Base-by-base conservation (phyloP, 345 rosid species). In the Populus alba region DNA sequence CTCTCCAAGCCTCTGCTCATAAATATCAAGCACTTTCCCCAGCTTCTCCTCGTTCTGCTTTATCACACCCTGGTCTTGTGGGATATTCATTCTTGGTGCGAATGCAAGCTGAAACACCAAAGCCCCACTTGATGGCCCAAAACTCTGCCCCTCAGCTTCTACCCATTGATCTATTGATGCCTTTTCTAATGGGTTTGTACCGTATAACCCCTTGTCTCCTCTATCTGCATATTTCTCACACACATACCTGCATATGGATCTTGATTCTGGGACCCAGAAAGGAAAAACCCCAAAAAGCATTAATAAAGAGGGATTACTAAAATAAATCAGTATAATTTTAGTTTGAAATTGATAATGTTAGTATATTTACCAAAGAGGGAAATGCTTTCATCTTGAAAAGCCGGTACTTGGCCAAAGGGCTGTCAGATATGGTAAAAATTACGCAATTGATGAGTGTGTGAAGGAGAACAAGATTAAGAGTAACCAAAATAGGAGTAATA, bases 361-460 rank as follows among this genome's bases (percentile, higher is more conserved):
- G 53, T 12, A 4, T 29, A 16, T 43, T 77, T 84, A 90, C 97
- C 94, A 8, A 90, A 92, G 39, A 89, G 90, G 67, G 92, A 77
- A 79, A 85, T 83, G 84, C 41, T 51, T 20, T 85, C 92, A 18
- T 90, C 97, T 81, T 88, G 80, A 83, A 92, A 89, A 29, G 89
- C 97, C 17, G 94, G 94, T 15, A 92, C 91, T 92, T 90, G 97
- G 74, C 92, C 94, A 55, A 90, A 92, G 27, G 97, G 97, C 92
- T 88, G 85, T 78, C 15, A 61, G 3, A 73, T 43, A 43, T 43
- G 47, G 47, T 25, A 49, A 22, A 68, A n/a, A n/a, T 38, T 33
- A 4, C 18, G 12, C 16, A 59, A 55, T 22, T 35, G 16, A 35
- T 3, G 10, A 17, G 62, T 43, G 49, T 20, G 41, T 43, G 51